Conservation (phyloP, 495 filamentous ascomycete genomes). For the Trypethelium eluteriae region DNA sequence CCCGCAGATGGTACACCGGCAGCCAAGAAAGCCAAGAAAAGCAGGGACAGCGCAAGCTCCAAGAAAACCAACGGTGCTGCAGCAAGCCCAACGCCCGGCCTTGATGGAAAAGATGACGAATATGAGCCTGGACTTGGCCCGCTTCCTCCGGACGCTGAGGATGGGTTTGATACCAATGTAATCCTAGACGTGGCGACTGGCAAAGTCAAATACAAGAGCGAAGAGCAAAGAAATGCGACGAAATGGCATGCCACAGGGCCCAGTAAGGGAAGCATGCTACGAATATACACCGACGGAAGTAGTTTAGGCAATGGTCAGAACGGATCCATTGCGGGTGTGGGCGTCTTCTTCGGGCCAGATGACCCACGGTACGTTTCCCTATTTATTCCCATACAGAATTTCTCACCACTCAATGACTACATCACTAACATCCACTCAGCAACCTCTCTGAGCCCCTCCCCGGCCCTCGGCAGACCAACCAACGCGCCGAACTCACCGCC, state of each 20-base stretch:
- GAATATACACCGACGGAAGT: slow-evolving; percentile 88
- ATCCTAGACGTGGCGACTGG: slow-evolving; percentile 50
- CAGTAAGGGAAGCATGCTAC: slow-evolving; percentile 42
- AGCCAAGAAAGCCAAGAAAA: slow-evolving; percentile 38
- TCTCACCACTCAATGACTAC: neutral
- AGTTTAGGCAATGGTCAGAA: slow-evolving; percentile 65
- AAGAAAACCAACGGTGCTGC: slow-evolving; percentile 24
- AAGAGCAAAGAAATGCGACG: slow-evolving; percentile 41
- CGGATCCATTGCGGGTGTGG: slow-evolving; percentile 70
- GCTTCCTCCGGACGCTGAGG: slow-evolving; percentile 48
- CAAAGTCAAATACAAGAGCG: slow-evolving; percentile 52
- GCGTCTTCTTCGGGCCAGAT: slow-evolving; percentile 74
- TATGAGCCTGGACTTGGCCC: slow-evolving; percentile 49
- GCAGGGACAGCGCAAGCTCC: slow-evolving; percentile 27
- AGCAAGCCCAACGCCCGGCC: slow-evolving; percentile 5
- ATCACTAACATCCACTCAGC: slow-evolving; percentile 37
- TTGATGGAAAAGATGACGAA: slow-evolving; percentile 32
- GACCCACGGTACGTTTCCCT: slow-evolving; percentile 53
- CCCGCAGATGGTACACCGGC: slow-evolving; percentile 23
- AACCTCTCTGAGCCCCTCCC: slow-evolving; percentile 78
- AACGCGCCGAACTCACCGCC: slow-evolving; percentile 87
- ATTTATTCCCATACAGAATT: neutral
- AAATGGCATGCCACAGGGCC: slow-evolving; percentile 36
- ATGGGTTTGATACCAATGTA: slow-evolving; percentile 56
- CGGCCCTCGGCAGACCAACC: slow-evolving; percentile 78